A percentile compares a stretch with the other conserved stretches of the same genome.
phyloP scores from a whole-genome alignment of 257 asterid species.

The Buddleja alternifolia region DNA sequence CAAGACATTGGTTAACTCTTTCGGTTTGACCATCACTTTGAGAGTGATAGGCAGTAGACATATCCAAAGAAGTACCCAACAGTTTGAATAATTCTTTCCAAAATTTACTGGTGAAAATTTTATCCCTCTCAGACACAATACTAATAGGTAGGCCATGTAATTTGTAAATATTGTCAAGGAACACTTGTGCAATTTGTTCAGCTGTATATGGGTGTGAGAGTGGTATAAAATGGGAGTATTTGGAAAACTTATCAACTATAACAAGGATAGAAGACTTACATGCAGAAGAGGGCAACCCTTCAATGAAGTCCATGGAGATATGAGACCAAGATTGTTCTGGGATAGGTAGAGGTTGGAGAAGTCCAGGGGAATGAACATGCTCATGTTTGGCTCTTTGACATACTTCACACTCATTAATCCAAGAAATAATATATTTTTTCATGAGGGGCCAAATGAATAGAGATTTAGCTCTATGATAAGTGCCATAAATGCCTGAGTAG shows the following conservation, averaged over 20 bases:
- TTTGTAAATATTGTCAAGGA: no score
- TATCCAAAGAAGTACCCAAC: rapidly evolving
- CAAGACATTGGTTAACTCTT: background rate
- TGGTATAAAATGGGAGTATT: no score
- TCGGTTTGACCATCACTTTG: constrained; percentile 13
- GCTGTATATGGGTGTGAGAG: no score
- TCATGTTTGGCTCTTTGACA: no score
- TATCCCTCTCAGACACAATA: background rate
- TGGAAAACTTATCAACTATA: background rate
- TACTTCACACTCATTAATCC: background rate
- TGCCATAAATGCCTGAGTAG: background rate
- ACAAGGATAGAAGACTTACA: background rate
- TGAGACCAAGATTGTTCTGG: background rate
- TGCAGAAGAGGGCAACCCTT: background rate
- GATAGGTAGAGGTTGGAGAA: background rate
- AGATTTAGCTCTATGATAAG: background rate
- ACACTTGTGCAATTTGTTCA: no score
- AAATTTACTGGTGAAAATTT: no score
- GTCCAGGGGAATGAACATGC: no score
- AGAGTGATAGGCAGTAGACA: background rate
- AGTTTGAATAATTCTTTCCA: no score
- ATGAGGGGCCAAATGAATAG: no score
- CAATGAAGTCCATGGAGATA: background rate
- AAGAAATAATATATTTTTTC: rapidly evolving
- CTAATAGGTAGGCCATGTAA: background rate